Evolutionary conservation across 1,284 basidiomycete species (phyloP).

Genomic region (Earliella scabrosa): DNA sequence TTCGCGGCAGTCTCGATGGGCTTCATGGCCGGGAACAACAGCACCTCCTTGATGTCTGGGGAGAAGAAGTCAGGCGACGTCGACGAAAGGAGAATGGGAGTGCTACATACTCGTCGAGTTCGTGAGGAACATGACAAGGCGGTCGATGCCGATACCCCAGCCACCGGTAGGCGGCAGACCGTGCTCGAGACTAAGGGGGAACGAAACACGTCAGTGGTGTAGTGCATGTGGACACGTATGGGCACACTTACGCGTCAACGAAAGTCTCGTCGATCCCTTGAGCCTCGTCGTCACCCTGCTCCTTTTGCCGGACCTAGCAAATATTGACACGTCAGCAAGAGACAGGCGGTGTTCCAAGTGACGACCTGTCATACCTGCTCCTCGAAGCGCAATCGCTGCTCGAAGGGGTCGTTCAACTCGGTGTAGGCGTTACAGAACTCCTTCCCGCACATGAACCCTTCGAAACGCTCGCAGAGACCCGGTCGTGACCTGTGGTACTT

Average conservation of each 20-base stretch:
- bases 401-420: slow-evolving; percentile 98
- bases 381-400: slow-evolving; percentile 95
- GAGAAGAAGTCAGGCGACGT: slow-evolving; percentile 27
- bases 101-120: slow-evolving; percentile 79
- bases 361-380: slow-evolving; percentile 66
- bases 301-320: slow-evolving; percentile 73
- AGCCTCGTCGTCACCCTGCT: slow-evolving; percentile 96
- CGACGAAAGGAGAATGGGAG: slow-evolving; percentile 17
- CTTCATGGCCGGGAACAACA: slow-evolving; percentile 92
- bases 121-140: slow-evolving; percentile 95
- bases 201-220: slow-evolving; percentile 9
- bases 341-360: not conserved
- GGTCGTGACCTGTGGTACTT: slow-evolving; percentile 94
- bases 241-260: slow-evolving; percentile 78
- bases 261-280: slow-evolving; percentile 97
- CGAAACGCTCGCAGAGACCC: slow-evolving; percentile 97
- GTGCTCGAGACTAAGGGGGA: slow-evolving; percentile 83
- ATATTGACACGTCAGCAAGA: not conserved
- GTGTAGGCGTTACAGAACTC: slow-evolving; percentile 99
- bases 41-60: slow-evolving; percentile 87
- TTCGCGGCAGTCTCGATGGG: slow-evolving; percentile 58
- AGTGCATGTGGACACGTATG: not conserved
- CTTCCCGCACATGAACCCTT: slow-evolving; percentile 98
- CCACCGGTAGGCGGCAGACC: slow-evolving; percentile 97
- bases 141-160: slow-evolving; percentile 94